Conservation (phyloP, 2,329 filamentous ascomycete species). For the Periconia sp. region DNA sequence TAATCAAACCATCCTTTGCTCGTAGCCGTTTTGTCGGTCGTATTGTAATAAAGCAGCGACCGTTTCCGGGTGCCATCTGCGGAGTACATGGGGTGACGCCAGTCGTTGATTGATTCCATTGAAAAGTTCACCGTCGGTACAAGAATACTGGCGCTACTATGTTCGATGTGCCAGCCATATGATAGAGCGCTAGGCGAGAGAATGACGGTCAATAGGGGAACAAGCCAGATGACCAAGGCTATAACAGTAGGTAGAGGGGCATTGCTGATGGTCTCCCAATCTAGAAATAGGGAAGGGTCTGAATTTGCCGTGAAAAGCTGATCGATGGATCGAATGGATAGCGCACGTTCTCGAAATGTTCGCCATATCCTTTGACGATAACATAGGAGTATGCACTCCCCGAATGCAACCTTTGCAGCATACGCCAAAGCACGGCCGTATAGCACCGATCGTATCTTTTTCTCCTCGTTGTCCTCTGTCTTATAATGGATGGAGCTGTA, state of each 20-base stretch:
- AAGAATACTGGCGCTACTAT: slow-evolving; percentile 14
- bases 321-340: slow-evolving; percentile 43
- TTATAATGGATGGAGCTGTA: slow-evolving; percentile 38
- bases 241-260: slow-evolving; percentile 34
- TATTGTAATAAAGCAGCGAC: slow-evolving; percentile 43
- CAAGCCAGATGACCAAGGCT: slow-evolving; percentile 41
- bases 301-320: slow-evolving; percentile 42
- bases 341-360: slow-evolving; percentile 36
- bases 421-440: slow-evolving; percentile 46
- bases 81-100: slow-evolving; percentile 34
- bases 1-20: slow-evolving; percentile 40
- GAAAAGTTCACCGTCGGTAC: slow-evolving; percentile 36
- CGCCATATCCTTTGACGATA: slow-evolving; percentile 46
- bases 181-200: slow-evolving; percentile 46
- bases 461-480: slow-evolving; percentile 28
- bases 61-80: slow-evolving; percentile 27
- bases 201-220: slow-evolving; percentile 45
- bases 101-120: slow-evolving; percentile 43
- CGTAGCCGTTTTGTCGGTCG: slow-evolving; percentile 29
- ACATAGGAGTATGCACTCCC: slow-evolving; percentile 35
- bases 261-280: slow-evolving; percentile 39
- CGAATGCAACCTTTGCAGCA: slow-evolving; percentile 42
- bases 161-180: slow-evolving; percentile 39
- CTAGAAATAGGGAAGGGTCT: slow-evolving; percentile 39
- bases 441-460: slow-evolving; percentile 38